phyloP scores from a whole-genome alignment of 164 flowering plant species.

The Chloranthus sessilifolius region DNA sequence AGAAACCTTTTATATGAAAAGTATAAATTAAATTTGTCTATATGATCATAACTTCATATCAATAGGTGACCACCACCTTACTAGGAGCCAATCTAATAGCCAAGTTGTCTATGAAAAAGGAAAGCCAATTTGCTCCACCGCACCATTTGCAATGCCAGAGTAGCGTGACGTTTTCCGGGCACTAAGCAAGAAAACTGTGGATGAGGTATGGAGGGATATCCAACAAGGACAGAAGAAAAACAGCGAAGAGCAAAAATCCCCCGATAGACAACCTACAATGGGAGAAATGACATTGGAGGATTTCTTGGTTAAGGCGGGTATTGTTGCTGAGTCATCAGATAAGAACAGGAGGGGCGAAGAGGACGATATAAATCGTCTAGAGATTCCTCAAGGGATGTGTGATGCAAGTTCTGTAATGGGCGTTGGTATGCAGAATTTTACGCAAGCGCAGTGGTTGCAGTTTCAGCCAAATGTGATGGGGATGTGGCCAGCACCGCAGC shows the following conservation, averaged over 20 bases:
- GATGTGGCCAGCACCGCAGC: slow-evolving; percentile 33
- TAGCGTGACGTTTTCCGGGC: slow-evolving; percentile 42
- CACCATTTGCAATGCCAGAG: slow-evolving; percentile 55
- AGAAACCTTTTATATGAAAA: no score
- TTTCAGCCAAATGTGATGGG: slow-evolving; percentile 53
- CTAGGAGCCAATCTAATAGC: no score
- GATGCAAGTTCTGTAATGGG: slow-evolving; percentile 26
- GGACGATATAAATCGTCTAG: slow-evolving; percentile 1
- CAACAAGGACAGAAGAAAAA: slow-evolving; percentile 40
- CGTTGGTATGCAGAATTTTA: slow-evolving; percentile 31
- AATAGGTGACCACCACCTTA: no score
- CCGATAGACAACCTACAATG: slow-evolving; percentile 53
- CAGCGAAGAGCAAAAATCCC: slow-evolving; percentile 24
- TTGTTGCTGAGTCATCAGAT: slow-evolving; percentile 44
- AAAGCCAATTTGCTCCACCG: slow-evolving; percentile 12
- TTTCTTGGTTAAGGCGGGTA: slow-evolving; percentile 82
- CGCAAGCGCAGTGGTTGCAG: slow-evolving; percentile 57
- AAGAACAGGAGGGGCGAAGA: slow-evolving; percentile 14
- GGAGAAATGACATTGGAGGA: slow-evolving; percentile 95
- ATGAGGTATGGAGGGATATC: slow-evolving; percentile 90
- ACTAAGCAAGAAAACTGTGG: slow-evolving; percentile 74
- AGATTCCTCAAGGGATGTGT: slow-evolving; percentile 7
- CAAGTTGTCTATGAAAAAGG: no score
- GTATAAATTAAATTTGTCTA: no score
- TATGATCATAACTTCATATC: no score